Conservation (phyloP, 176 grass and related monocot species). For the Musa schizocarpa region DNA sequence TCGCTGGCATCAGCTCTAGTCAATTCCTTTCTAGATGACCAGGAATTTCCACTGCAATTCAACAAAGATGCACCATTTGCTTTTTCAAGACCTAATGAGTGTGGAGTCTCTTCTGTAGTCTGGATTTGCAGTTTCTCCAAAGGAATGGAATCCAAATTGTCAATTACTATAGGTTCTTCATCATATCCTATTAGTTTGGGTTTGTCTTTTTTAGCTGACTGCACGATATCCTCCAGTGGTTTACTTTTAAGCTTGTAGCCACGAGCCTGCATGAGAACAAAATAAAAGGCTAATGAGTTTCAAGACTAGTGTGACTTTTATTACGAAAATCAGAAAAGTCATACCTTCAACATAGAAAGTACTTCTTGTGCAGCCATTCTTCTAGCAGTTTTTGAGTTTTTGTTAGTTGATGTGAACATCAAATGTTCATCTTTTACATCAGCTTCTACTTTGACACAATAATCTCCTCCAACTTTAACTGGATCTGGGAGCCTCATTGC, state of each 20-base stretch:
- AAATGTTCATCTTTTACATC: constrained; percentile 29
- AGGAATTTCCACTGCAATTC: neutral
- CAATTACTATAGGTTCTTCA: constrained; percentile 61
- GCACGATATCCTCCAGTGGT: constrained; percentile 67
- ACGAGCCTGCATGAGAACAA: constrained; percentile 32
- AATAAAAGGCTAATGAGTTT: too few relatives aligned
- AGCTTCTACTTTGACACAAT: constrained; percentile 69
- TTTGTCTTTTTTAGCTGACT: constrained; percentile 41
- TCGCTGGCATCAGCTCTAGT: constrained; percentile 15
- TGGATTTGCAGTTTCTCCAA: constrained; percentile 16
- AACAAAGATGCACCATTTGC: neutral
- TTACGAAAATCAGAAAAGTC: constrained; percentile 1
- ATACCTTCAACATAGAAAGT: constrained; percentile 79
- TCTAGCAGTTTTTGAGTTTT: constrained; percentile 65
- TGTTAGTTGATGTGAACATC: constrained; percentile 47
- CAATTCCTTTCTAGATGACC: neutral
- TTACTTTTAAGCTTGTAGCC: constrained; percentile 86
- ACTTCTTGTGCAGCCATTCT: constrained; percentile 71
- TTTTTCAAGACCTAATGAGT: neutral
- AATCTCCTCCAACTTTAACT: constrained; percentile 21
- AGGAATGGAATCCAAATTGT: constrained; percentile 24
- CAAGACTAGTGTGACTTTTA: neutral
- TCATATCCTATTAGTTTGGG: constrained; percentile 76
- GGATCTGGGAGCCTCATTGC: constrained; percentile 54
- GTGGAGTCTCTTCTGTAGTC: constrained; percentile 14